Percentiles rank a stretch among this genome's conserved stretches.
These are phyloP conservation scores for Apiospora aurea DNA, from an alignment of 2,329 filamentous ascomycete genomes.

Conservation along the genomic window DNA sequence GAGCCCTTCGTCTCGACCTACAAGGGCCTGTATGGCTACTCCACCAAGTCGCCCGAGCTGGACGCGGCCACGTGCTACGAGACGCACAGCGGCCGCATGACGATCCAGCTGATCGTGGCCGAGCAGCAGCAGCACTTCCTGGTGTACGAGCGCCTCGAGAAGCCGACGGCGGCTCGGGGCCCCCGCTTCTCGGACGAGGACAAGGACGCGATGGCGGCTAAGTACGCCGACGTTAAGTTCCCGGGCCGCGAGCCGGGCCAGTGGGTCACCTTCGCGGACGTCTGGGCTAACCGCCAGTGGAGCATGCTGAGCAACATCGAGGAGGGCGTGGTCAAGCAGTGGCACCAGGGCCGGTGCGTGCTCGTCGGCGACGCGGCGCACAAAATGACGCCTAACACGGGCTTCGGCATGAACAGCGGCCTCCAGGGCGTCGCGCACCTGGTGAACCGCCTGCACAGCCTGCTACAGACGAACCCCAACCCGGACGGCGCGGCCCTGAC, in stretches of 20 bases:
- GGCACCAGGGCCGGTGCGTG: slow-evolving; percentile 42
- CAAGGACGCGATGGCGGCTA: slow-evolving; percentile 34
- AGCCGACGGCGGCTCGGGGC: slow-evolving; percentile 34
- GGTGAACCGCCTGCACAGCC: slow-evolving; percentile 36
- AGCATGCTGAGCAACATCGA: slow-evolving; percentile 41
- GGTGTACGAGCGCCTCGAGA: slow-evolving; percentile 28
- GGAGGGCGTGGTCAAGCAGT: slow-evolving; percentile 43
- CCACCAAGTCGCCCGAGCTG: slow-evolving; percentile 25
- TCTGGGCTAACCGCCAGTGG: slow-evolving; percentile 31
- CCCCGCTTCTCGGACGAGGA: slow-evolving; percentile 41
- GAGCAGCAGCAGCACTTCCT: slow-evolving; percentile 30
- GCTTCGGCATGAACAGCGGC: slow-evolving; percentile 43
- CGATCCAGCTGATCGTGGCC: slow-evolving; percentile 38
- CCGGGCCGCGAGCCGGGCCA: slow-evolving; percentile 28
- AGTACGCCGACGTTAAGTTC: slow-evolving; percentile 38
- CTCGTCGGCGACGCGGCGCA: slow-evolving; percentile 46
- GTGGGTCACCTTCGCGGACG: slow-evolving; percentile 37
- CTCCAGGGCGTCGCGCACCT: slow-evolving; percentile 39
- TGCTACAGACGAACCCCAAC: slow-evolving; percentile 28
- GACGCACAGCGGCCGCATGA: slow-evolving; percentile 30
- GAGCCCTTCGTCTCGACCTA: slow-evolving; percentile 36
- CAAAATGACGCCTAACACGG: slow-evolving; percentile 45
- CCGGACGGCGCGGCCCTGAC: slow-evolving; percentile 33
- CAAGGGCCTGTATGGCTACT: slow-evolving; percentile 34
- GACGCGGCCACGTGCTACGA: slow-evolving; percentile 28